Conservation (phyloP, 176 grass and related monocot species). For the Poa annua region DNA sequence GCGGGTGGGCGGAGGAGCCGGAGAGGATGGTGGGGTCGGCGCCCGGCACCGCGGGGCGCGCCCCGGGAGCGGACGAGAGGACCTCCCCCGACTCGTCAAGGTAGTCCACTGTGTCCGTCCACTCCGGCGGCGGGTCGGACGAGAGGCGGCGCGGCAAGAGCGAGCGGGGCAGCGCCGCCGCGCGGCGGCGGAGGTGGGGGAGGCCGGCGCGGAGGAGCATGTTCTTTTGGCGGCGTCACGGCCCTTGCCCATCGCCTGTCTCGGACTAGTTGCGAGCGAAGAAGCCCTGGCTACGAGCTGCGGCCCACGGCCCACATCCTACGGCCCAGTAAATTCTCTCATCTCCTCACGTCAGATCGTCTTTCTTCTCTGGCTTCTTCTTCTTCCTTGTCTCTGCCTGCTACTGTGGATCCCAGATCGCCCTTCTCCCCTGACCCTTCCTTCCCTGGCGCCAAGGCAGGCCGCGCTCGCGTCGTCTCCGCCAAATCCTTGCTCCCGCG, state of each 20-base stretch:
- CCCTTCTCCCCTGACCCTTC: background rate
- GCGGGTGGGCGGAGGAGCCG: conserved; percentile 68
- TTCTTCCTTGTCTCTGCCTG: background rate
- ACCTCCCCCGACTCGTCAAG: conserved; percentile 80
- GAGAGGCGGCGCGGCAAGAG: conserved; percentile 1
- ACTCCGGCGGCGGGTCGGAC: conserved; percentile 34
- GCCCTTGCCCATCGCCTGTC: background rate
- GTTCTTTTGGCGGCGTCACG: background rate
- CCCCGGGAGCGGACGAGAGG: conserved; percentile 66
- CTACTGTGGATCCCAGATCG: background rate
- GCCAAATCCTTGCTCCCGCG: background rate
- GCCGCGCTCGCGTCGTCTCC: background rate
- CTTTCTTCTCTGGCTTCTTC: background rate
- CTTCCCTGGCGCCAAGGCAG: background rate
- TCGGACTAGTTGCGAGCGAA: conserved; percentile 14
- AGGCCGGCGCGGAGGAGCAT: conserved; percentile 61
- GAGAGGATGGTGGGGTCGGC: conserved; percentile 74
- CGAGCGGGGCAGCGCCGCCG: conserved; percentile 16
- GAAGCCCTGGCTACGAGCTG: background rate
- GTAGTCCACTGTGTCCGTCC: conserved; percentile 90
- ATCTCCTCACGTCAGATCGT: conserved; percentile 1
- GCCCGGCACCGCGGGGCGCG: conserved; percentile 69
- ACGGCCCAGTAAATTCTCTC: background rate
- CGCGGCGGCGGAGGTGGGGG: conserved; percentile 38
- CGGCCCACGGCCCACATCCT: background rate